Evolutionary conservation across 1,284 basidiomycete genomes (phyloP).

Genomic region (Amylostereum areolatum): DNA sequence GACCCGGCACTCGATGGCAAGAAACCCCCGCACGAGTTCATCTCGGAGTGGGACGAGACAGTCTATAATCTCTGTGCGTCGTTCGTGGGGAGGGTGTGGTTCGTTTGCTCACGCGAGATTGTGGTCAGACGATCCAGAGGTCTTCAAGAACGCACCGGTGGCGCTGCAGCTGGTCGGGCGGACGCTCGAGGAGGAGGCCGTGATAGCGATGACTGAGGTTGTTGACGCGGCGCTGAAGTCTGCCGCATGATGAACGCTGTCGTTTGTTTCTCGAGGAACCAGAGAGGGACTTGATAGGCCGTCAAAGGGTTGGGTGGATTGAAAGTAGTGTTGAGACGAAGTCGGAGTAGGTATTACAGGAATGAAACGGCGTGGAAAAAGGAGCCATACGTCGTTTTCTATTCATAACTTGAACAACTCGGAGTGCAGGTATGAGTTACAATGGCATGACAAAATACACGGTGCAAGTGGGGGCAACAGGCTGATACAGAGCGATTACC

Average conservation of each 20-base stretch:
- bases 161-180: constrained; percentile 65
- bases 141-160: constrained; percentile 57
- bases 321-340: too few relatives aligned
- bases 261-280: constrained; percentile 29
- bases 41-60: constrained; percentile 38
- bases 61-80: constrained; percentile 53
- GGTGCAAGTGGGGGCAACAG: too few relatives aligned
- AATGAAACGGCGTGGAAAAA: too few relatives aligned
- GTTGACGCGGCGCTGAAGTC: constrained; percentile 43
- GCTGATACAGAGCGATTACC: too few relatives aligned
- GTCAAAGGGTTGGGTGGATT: too few relatives aligned
- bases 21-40: constrained; percentile 35
- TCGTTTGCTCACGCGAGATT: constrained; percentile 18
- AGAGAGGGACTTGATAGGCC: too few relatives aligned
- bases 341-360: too few relatives aligned
- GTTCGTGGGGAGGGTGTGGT: neutral
- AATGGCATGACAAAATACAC: too few relatives aligned
- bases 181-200: constrained; percentile 70
- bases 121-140: constrained; percentile 48
- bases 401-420: too few relatives aligned
- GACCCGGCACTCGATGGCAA: constrained; percentile 43
- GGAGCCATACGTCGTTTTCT: too few relatives aligned
- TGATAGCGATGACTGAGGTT: constrained; percentile 58
- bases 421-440: too few relatives aligned
- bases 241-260: constrained; percentile 37